Base-by-base conservation (phyloP, 108 stramenopile species). In the Nitzschia putrida region DNA sequence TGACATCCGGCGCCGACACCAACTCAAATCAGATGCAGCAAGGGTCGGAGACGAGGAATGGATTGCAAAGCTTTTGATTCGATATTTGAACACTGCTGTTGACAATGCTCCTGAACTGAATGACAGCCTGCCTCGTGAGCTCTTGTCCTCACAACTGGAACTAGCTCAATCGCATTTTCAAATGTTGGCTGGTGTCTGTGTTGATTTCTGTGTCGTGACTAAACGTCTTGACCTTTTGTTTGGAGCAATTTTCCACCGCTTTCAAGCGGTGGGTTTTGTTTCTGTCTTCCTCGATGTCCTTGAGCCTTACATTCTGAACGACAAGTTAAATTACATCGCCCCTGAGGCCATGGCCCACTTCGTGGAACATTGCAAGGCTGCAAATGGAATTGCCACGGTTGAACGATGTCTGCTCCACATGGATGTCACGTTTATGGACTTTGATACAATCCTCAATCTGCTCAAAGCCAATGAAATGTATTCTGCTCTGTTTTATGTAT, bases 381-480 rank as follows among this genome's bases (percentile, higher is more conserved):
- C 69, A 39, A 90, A 87, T 66, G 92, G 90, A 45, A 71, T 94
- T 65, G 74, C 86, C 11, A 87, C 81, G 21, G 92, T 95, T 0
- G 96, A 97, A 71, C 81, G 94, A 49, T 94, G 94, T 61, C 73
- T 95, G 44, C 85, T 95, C 20, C 93, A 95, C 66, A 88, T 97
- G 84, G 87, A 97, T 68, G 85, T 89, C 14, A 86, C 79, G 18
- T 73, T 91, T 21, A 85, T 97, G 87, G 96, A 95, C 67, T 92
- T 95, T 64, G 89, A 94, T 79, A 74, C 85, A 12, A 89, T 89
- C 61, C 53, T 91, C 20, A 57, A 79, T 16, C 72, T 97, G 52
- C 84, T 97, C 16, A 61, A 74, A 47, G 80, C 75, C 64, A 92
- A 94, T 78, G 76, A 80, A 9, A 83, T 97, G 71, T 88, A 86